These are phyloP conservation scores for Saprolegnia parasitica DNA, from an alignment of 352 stramenopile genomes.

Conservation along the genomic window DNA sequence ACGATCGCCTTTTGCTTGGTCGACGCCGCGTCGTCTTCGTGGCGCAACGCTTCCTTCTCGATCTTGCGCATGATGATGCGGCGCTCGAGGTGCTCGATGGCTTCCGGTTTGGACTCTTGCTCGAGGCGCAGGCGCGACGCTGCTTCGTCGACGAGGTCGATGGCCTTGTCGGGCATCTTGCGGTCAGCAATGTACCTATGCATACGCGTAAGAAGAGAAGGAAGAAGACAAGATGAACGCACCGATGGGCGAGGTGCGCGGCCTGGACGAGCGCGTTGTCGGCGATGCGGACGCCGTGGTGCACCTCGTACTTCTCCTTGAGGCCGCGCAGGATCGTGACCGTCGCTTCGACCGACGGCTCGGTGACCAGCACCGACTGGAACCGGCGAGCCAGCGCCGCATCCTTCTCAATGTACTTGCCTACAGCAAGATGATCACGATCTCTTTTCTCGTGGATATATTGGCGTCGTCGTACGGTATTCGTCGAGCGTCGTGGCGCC, in stretches of 20 bases:
- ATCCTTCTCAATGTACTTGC: constrained; percentile 96
- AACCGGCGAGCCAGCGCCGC: constrained; percentile 95
- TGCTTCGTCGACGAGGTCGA: constrained; percentile 95
- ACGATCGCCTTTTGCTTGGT: constrained; percentile 57
- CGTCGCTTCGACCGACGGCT: constrained; percentile 94
- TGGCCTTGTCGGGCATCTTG: constrained; percentile 95
- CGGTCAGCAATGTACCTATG: constrained; percentile 79
- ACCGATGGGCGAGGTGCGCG: constrained; percentile 91
- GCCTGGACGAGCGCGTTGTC: constrained; percentile 93
- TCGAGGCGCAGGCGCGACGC: constrained; percentile 76
- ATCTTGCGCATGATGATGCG: constrained; percentile 73
- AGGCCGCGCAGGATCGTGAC: constrained; percentile 94
- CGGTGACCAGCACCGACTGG: constrained; percentile 94
- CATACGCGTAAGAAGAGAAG: neutral
- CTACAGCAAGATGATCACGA: constrained; percentile 15
- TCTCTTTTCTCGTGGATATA: too few relatives aligned
- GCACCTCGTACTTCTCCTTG: constrained; percentile 96
- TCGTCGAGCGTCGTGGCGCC: constrained; percentile 93
- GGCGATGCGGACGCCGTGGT: constrained; percentile 94
- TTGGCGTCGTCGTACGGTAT: constrained; percentile 74
- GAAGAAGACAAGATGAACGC: constrained; percentile 32
- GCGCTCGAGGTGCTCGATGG: constrained; percentile 77
- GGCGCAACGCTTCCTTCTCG: constrained; percentile 76
- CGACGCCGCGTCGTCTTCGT: constrained; percentile 68
- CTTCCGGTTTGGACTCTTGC: constrained; percentile 78